These are phyloP conservation scores for Hevea brasiliensis DNA, from an alignment of 345 rosid genomes.

Conservation along the genomic window DNA sequence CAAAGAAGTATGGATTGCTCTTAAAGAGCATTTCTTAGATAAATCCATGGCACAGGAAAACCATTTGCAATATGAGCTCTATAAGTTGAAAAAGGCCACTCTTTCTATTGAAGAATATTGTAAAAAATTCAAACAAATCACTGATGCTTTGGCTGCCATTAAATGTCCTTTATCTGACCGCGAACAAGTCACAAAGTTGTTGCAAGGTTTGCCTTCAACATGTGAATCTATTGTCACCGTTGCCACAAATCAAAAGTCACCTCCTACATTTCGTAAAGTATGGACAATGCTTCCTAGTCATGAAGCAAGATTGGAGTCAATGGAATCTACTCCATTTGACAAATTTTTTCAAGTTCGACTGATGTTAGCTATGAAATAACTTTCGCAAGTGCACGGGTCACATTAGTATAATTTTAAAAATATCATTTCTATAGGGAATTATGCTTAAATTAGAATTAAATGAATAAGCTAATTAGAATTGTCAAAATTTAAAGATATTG, in stretches of 20 bases:
- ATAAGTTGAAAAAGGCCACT: background rate
- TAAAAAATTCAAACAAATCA: too few relatives aligned
- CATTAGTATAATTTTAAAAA: too few relatives aligned
- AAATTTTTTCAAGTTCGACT: too few relatives aligned
- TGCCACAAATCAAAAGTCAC: background rate
- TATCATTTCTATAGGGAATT: too few relatives aligned
- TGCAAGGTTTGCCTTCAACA: background rate
- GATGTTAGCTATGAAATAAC: too few relatives aligned
- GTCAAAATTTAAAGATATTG: too few relatives aligned
- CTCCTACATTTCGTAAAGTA: background rate
- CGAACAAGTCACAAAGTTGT: background rate
- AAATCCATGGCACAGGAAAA: background rate
- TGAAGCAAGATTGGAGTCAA: background rate
- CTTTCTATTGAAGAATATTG: background rate
- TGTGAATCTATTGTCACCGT: background rate
- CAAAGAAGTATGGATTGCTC: too few relatives aligned
- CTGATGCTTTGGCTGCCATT: background rate
- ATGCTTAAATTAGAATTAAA: too few relatives aligned
- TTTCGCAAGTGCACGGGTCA: too few relatives aligned
- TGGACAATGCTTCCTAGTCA: background rate
- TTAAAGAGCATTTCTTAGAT: too few relatives aligned
- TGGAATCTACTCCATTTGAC: background rate
- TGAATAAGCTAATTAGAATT: too few relatives aligned
- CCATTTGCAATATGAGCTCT: background rate
- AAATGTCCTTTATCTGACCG: background rate